phyloP scores from a whole-genome alignment of 306 rosid species.

The Rubus idaeus region DNA sequence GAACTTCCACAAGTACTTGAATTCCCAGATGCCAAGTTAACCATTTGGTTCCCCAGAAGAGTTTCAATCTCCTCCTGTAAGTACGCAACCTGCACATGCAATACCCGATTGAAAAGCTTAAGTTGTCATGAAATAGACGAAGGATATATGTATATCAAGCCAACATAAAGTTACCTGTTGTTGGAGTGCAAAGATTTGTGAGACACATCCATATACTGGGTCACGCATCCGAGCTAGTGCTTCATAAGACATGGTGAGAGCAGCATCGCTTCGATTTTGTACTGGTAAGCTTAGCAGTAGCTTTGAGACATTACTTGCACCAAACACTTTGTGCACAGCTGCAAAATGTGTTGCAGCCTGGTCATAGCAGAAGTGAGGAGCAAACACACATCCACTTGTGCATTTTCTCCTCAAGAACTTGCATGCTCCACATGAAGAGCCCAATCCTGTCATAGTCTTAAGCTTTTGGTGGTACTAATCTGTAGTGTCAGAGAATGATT shows the following conservation, averaged over 20 bases:
- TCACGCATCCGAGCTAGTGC: conserved; percentile 81
- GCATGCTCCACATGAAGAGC: conserved; percentile 93
- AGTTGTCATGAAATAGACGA: background rate
- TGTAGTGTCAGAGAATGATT: conserved; percentile 28
- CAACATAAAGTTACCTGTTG: conserved; percentile 49
- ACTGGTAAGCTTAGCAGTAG: conserved; percentile 64
- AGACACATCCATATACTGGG: conserved; percentile 78
- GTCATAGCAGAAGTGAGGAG: conserved; percentile 79
- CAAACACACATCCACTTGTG: conserved; percentile 62
- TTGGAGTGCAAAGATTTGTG: conserved; percentile 78
- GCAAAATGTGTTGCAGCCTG: conserved; percentile 71
- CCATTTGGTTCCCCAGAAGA: conserved; percentile 51
- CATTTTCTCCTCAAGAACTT: conserved; percentile 83
- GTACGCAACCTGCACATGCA: conserved; percentile 53
- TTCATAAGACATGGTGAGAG: conserved; percentile 70
- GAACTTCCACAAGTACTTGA: conserved; percentile 36
- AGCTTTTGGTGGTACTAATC: conserved; percentile 10
- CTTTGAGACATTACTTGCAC: conserved; percentile 83
- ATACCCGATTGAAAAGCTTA: background rate
- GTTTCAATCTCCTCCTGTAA: conserved; percentile 87
- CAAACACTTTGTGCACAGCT: conserved; percentile 85
- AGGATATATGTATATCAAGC: background rate
- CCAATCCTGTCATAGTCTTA: conserved; percentile 60
- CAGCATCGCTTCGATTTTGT: conserved; percentile 67
- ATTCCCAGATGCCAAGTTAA: conserved; percentile 25